Conservation (phyloP, 495 filamentous ascomycete genomes). For the Hypoxylon trugodes region DNA sequence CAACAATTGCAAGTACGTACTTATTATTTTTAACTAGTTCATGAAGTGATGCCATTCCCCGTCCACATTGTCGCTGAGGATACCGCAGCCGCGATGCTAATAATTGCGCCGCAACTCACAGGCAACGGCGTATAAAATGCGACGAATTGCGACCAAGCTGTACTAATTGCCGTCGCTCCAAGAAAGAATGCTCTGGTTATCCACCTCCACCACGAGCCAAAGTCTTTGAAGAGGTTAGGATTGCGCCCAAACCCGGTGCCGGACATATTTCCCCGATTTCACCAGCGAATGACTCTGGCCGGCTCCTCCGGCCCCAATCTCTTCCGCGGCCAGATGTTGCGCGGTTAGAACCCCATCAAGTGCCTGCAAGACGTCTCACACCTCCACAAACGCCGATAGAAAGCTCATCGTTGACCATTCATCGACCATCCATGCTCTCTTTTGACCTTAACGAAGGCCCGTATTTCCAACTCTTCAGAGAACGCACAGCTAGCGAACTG, state of each 20-base stretch:
- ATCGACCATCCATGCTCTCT: constrained; percentile 49
- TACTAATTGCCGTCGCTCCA: constrained; percentile 62
- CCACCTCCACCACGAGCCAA: constrained; percentile 56
- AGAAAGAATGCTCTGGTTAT: constrained; percentile 59
- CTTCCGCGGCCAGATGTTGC: constrained; percentile 2
- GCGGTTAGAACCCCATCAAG: neutral
- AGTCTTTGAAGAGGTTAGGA: constrained; percentile 51
- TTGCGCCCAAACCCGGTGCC: constrained; percentile 53
- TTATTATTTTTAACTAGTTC: constrained; percentile 5
- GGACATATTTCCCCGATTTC: constrained; percentile 24
- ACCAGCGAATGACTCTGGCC: constrained; percentile 1
- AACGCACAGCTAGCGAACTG: constrained; percentile 64
- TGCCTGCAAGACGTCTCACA: constrained; percentile 20
- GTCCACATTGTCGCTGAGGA: constrained; percentile 15
- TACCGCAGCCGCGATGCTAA: constrained; percentile 26
- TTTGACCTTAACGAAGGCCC: constrained; percentile 57
- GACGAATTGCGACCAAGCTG: constrained; percentile 69
- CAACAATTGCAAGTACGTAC: constrained; percentile 64
- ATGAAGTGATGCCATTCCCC: constrained; percentile 10
- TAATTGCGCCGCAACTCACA: constrained; percentile 40
- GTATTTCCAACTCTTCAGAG: constrained; percentile 68
- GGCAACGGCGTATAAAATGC: constrained; percentile 71
- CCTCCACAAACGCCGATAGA: constrained; percentile 48
- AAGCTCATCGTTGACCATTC: constrained; percentile 28
- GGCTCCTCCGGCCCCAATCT: constrained; percentile 6